Conservation (phyloP, 345 rosid genomes). For the Gossypium sturtianum region DNA sequence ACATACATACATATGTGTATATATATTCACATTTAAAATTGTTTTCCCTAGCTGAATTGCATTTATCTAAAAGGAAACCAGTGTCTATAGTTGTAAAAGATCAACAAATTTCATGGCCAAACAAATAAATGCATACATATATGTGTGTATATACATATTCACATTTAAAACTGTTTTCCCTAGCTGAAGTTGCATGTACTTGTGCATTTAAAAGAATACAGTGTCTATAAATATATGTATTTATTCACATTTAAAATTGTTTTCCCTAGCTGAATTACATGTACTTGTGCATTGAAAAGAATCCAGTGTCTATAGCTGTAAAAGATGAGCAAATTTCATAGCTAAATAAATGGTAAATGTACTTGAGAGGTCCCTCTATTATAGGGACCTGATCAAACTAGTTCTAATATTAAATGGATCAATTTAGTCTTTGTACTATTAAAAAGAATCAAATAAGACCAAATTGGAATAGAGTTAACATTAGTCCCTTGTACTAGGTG, state of each 20-base stretch:
- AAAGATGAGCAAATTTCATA: not conserved
- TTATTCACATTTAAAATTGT: not conserved
- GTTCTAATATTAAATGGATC: too few relatives aligned
- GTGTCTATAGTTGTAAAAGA: not conserved
- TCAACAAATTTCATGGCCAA: too few relatives aligned
- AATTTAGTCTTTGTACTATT: too few relatives aligned
- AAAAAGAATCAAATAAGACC: too few relatives aligned
- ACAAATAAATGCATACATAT: not conserved
- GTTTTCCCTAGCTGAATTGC: not conserved
- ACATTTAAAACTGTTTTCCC: not conserved
- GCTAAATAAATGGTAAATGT: too few relatives aligned
- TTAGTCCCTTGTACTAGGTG: not conserved
- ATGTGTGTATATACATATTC: not conserved
- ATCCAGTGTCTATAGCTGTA: too few relatives aligned
- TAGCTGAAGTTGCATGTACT: not conserved
- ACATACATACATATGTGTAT: not conserved
- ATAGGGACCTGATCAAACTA: too few relatives aligned
- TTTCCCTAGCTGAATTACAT: not conserved
- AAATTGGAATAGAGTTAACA: too few relatives aligned
- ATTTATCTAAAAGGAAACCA: not conserved
- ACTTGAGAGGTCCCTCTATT: too few relatives aligned
- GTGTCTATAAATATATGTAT: too few relatives aligned
- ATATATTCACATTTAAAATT: not conserved
- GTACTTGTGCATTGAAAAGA: not conserved
- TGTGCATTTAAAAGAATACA: not conserved